A percentile compares a stretch with the other conserved stretches of the same genome.
Conservation (phyloP, 345 rosid genomes). For the Reutealis trisperma region DNA sequence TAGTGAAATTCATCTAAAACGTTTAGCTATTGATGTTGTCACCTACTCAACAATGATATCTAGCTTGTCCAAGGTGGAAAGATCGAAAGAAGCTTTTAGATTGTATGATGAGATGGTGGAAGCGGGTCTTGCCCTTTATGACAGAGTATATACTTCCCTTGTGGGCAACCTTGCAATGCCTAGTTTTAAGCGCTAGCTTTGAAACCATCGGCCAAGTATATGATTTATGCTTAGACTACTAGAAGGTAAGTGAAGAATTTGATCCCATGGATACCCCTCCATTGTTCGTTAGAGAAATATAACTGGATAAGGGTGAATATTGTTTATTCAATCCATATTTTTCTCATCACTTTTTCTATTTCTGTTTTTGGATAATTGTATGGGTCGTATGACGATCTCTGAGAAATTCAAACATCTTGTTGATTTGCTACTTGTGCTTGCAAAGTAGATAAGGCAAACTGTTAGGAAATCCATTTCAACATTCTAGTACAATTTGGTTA, state of each 20-base stretch:
- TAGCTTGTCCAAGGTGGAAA: slow-evolving; percentile 71
- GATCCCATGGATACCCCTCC: background rate
- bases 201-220: background rate
- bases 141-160: slow-evolving; percentile 69
- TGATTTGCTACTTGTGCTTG: no score
- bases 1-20: slow-evolving; percentile 50
- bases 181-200: background rate
- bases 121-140: slow-evolving; percentile 60
- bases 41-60: slow-evolving; percentile 69
- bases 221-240: background rate
- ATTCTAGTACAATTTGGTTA: background rate
- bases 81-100: slow-evolving; percentile 76
- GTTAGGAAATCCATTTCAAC: no score
- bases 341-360: no score
- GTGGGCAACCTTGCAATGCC: slow-evolving; percentile 56
- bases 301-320: background rate
- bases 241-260: background rate
- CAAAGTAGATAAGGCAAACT: no score
- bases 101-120: slow-evolving; percentile 64
- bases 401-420: no score
- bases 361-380: no score
- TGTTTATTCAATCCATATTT: background rate
- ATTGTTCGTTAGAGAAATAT: background rate
- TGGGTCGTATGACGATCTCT: no score
- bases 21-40: slow-evolving; percentile 47